Percentiles rank a stretch among this genome's conserved stretches.
Conservation (phyloP, 352 stramenopile species). For the Pythium pyrilobum region DNA sequence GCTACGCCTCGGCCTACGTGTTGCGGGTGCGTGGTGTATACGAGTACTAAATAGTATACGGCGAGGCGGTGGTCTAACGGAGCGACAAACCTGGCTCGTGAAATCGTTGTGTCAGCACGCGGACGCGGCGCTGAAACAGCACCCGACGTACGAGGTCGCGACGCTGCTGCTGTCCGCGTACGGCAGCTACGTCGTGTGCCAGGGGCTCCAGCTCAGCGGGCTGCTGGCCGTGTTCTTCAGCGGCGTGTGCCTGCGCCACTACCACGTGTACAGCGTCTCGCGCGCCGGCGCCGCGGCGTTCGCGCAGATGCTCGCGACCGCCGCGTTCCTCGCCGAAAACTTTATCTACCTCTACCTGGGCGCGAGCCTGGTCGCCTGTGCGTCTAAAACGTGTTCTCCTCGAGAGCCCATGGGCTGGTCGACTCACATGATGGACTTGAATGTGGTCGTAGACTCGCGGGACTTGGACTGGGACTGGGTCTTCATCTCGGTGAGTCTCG, state of each 20-base stretch:
- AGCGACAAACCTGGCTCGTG: no score
- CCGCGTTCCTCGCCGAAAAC: slow-evolving; percentile 38
- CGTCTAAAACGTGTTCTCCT: no score
- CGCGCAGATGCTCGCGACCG: slow-evolving; percentile 27
- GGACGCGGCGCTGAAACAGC: slow-evolving; percentile 36
- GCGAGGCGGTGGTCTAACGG: not conserved
- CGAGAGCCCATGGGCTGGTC: not conserved
- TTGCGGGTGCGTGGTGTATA: no score
- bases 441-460: slow-evolving; percentile 21
- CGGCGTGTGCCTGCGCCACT: slow-evolving; percentile 37
- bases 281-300: slow-evolving; percentile 24
- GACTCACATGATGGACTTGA: slow-evolving; percentile 13
- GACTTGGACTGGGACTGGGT: slow-evolving; percentile 44
- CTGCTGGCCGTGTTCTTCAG: slow-evolving; percentile 93
- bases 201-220: slow-evolving; percentile 68
- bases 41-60: no score
- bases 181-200: slow-evolving; percentile 59
- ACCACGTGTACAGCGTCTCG: slow-evolving; percentile 36
- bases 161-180: slow-evolving; percentile 71
- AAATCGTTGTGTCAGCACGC: no score
- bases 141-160: slow-evolving; percentile 58
- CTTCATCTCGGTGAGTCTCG: slow-evolving; percentile 29
- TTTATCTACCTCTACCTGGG: slow-evolving; percentile 45
- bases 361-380: slow-evolving; percentile 32
- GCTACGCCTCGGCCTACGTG: slow-evolving; percentile 44